These are phyloP conservation scores for Magnaporthiopsis incrustans DNA, from an alignment of 2,329 filamentous ascomycete species.

Conservation along the genomic window DNA sequence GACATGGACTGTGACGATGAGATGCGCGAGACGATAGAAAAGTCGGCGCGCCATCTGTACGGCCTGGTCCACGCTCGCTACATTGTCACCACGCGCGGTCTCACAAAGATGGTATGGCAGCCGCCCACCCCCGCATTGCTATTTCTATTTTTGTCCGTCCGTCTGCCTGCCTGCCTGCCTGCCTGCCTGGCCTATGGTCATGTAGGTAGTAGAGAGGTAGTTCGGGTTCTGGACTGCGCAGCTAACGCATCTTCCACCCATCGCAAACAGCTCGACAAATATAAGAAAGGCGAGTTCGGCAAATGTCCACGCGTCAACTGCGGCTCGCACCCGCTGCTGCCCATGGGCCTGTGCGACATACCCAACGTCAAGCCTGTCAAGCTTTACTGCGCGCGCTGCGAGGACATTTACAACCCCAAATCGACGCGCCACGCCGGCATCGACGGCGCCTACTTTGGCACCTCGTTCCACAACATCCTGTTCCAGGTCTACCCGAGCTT, in stretches of 20 bases:
- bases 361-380: conserved; percentile 86
- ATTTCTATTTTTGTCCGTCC: not conserved
- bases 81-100: conserved; percentile 87
- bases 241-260: not conserved
- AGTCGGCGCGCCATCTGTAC: conserved; percentile 90
- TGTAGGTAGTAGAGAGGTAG: too few relatives aligned
- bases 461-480: conserved; percentile 97
- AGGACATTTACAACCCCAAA: conserved; percentile 98
- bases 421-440: conserved; percentile 91
- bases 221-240: not conserved
- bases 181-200: too few relatives aligned
- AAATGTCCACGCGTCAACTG: conserved; percentile 97
- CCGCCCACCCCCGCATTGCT: not conserved
- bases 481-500: conserved; percentile 96
- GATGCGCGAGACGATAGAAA: conserved; percentile 96
- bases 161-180: not conserved
- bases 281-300: conserved; percentile 95
- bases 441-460: conserved; percentile 96
- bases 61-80: conserved; percentile 94
- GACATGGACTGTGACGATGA: conserved; percentile 98
- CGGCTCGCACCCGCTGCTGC: conserved; percentile 83
- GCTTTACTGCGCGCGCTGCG: conserved; percentile 93
- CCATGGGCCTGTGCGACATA: conserved; percentile 88
- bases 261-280: conserved; percentile 76
- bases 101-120: conserved; percentile 82